Conservation (phyloP, 2,329 filamentous ascomycete genomes). For the Didymellaceae sp. region DNA sequence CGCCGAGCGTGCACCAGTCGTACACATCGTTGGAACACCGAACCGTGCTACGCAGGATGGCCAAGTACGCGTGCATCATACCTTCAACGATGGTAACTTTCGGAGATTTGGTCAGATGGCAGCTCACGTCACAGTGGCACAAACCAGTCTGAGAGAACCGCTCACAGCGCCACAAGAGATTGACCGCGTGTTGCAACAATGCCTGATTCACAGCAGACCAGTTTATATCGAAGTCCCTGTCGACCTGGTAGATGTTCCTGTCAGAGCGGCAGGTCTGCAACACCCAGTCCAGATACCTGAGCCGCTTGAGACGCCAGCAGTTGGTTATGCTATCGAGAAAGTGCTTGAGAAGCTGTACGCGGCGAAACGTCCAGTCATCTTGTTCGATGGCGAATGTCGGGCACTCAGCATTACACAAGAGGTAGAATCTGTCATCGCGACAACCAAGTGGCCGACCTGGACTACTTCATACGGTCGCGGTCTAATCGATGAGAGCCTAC, state of each 20-base stretch:
- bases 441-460: slow-evolving; percentile 57
- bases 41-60: slow-evolving; percentile 52
- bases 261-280: slow-evolving; percentile 45
- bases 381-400: slow-evolving; percentile 60
- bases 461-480: slow-evolving; percentile 59
- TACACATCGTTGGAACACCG: slow-evolving; percentile 65
- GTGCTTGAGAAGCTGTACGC: slow-evolving; percentile 54
- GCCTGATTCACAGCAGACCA: slow-evolving; percentile 60
- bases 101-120: slow-evolving; percentile 59
- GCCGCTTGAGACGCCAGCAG: slow-evolving; percentile 21
- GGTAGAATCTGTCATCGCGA: slow-evolving; percentile 52
- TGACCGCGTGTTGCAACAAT: slow-evolving; percentile 59
- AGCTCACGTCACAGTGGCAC: slow-evolving; percentile 57
- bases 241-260: slow-evolving; percentile 56
- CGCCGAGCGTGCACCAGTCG: slow-evolving; percentile 73
- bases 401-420: slow-evolving; percentile 51
- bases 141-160: slow-evolving; percentile 56
- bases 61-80: slow-evolving; percentile 65
- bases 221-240: slow-evolving; percentile 64
- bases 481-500: slow-evolving; percentile 56
- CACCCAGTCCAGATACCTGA: slow-evolving; percentile 9
- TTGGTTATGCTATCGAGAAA: slow-evolving; percentile 40
- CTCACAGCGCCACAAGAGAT: slow-evolving; percentile 57
- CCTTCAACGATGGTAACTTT: slow-evolving; percentile 67
- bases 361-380: slow-evolving; percentile 57